These are phyloP conservation scores for Ophiostoma australiae DNA, from an alignment of 2,329 filamentous ascomycete genomes.

Conservation along the genomic window DNA sequence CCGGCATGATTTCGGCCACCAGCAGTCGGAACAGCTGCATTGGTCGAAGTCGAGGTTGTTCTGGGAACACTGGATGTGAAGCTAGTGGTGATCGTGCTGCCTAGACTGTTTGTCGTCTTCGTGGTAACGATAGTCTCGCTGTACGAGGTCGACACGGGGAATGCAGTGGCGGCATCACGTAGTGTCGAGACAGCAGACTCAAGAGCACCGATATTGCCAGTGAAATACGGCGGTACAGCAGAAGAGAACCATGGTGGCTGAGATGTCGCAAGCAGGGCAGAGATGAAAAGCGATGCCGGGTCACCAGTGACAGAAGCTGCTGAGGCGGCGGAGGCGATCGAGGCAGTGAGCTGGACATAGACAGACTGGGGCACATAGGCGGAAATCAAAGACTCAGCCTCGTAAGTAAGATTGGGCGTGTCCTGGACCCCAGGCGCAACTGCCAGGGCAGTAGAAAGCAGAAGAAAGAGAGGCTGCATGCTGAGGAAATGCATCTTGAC, in stretches of 20 bases:
- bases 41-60: conserved; percentile 22
- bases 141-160: conserved; percentile 19
- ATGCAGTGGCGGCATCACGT: conserved; percentile 19
- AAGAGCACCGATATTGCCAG: conserved; percentile 22
- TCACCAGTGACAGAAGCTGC: conserved; percentile 31
- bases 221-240: conserved; percentile 23
- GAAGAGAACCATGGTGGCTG: conserved; percentile 28
- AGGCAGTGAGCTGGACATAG: conserved; percentile 29
- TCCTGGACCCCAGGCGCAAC: neutral
- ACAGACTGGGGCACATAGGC: conserved; percentile 32
- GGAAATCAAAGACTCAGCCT: conserved; percentile 31
- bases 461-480: neutral
- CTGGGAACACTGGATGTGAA: conserved; percentile 27
- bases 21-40: conserved; percentile 21
- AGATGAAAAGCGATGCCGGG: conserved; percentile 31
- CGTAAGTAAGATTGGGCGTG: conserved; percentile 28
- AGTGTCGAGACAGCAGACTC: conserved; percentile 29
- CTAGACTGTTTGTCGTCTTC: conserved; percentile 30
- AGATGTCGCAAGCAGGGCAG: conserved; percentile 30
- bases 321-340: conserved; percentile 27
- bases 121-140: conserved; percentile 27
- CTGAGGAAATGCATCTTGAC: neutral
- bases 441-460: neutral
- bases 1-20: conserved; percentile 11
- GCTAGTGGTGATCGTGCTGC: conserved; percentile 30